phyloP scores from a whole-genome alignment of 768 basidiomycete species.

The Rhizopogon sp. region DNA sequence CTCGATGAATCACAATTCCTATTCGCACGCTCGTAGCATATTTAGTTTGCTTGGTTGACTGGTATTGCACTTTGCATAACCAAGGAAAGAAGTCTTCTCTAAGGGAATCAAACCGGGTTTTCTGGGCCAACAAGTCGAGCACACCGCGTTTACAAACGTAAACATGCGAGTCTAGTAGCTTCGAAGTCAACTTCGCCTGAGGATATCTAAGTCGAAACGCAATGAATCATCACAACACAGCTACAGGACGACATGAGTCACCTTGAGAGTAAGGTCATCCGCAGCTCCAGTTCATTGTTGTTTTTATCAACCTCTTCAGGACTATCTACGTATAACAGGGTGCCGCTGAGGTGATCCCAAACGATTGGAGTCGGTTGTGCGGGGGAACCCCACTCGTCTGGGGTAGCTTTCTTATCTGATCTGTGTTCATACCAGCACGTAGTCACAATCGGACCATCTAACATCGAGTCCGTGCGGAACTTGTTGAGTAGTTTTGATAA shows the following conservation, averaged over 20 bases:
- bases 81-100: constrained; percentile 90
- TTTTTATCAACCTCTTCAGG: constrained; percentile 64
- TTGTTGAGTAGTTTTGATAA: constrained; percentile 71
- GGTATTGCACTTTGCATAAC: constrained; percentile 85
- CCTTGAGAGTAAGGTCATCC: constrained; percentile 72
- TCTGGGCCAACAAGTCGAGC: constrained; percentile 65
- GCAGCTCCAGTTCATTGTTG: constrained; percentile 64
- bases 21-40: constrained; percentile 61
- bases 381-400: constrained; percentile 64
- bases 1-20: constrained; percentile 56
- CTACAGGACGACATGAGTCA: constrained; percentile 23
- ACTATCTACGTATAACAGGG: constrained; percentile 70
- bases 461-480: constrained; percentile 69
- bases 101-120: constrained; percentile 72
- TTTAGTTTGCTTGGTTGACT: constrained; percentile 50
- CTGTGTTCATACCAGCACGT: constrained; percentile 59
- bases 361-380: constrained; percentile 47
- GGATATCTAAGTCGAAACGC: constrained; percentile 51
- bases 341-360: constrained; percentile 62
- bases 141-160: constrained; percentile 80
- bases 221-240: not conserved
- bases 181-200: constrained; percentile 59
- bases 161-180: constrained; percentile 81
- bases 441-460: constrained; percentile 59
- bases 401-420: constrained; percentile 47